Percentiles rank a stretch among this genome's conserved stretches.
phyloP scores from a whole-genome alignment of 352 stramenopile species.

The Globisporangium solare region DNA sequence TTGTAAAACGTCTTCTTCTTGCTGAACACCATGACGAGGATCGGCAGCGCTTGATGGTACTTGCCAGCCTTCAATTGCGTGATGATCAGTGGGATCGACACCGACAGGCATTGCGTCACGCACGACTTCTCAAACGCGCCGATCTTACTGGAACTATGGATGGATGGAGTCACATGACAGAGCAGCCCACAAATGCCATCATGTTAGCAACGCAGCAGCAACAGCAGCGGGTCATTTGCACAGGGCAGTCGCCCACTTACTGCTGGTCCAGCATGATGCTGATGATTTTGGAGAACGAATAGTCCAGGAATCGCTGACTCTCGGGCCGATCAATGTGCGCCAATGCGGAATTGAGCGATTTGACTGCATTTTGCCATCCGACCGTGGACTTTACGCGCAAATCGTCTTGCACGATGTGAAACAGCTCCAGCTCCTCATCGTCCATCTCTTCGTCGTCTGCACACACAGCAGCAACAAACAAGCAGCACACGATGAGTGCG shows the following conservation, averaged over 20 bases:
- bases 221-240: neutral
- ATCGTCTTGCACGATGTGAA: conserved; percentile 81
- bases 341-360: conserved; percentile 73
- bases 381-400: conserved; percentile 86
- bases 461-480: conserved; percentile 3
- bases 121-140: conserved; percentile 83
- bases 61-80: conserved; percentile 70
- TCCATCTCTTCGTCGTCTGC: conserved; percentile 55
- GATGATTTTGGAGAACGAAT: conserved; percentile 74
- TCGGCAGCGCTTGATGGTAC: conserved; percentile 52
- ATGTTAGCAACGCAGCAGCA: conserved; percentile 3
- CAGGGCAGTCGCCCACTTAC: conserved; percentile 40
- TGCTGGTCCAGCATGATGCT: conserved; percentile 90
- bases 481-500: neutral
- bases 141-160: conserved; percentile 79
- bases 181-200: conserved; percentile 6
- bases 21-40: conserved; percentile 83
- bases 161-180: neutral
- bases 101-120: conserved; percentile 70
- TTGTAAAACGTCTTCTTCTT: conserved; percentile 91
- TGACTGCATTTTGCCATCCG: conserved; percentile 87
- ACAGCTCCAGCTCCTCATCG: conserved; percentile 80
- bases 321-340: conserved; percentile 63
- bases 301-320: conserved; percentile 74
- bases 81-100: conserved; percentile 64